Conservation (phyloP, 75 land plant genomes). For the Selaginella moellendorffii region DNA sequence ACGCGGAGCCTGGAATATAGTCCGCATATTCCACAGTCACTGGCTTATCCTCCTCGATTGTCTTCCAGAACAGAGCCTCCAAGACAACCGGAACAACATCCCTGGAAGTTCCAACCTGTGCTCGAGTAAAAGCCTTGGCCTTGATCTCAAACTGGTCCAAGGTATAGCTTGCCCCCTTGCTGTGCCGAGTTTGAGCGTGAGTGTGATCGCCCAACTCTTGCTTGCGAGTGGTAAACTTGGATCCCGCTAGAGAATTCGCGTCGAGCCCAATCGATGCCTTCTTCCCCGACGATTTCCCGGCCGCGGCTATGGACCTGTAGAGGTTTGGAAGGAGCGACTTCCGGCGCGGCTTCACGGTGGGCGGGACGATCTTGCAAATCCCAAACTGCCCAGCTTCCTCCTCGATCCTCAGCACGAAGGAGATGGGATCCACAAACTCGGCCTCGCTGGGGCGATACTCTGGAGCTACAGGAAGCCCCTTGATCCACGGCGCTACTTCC, state of each 20-base stretch:
- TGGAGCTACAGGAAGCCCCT: neutral
- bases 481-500: neutral
- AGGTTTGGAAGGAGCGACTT: neutral
- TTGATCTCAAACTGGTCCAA: conserved; percentile 1
- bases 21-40: neutral
- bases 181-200: neutral
- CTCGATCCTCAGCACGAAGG: neutral
- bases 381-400: conserved; percentile 2
- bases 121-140: conserved; percentile 1
- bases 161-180: neutral
- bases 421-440: neutral
- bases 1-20: neutral
- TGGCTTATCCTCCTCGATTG: neutral
- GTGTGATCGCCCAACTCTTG: neutral
- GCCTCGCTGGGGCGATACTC: conserved; percentile 7
- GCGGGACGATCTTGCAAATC: conserved; percentile 7
- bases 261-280: no score
- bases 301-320: neutral
- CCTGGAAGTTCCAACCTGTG: neutral
- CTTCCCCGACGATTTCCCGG: neutral
- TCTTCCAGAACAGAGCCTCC: neutral
- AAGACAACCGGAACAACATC: neutral
- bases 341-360: neutral
- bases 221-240: conserved; percentile 1
- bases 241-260: no score